Percentiles rank a stretch among this genome's conserved stretches.
phyloP scores from a whole-genome alignment of 164 flowering plant species.

The Pachysandra terminalis region DNA sequence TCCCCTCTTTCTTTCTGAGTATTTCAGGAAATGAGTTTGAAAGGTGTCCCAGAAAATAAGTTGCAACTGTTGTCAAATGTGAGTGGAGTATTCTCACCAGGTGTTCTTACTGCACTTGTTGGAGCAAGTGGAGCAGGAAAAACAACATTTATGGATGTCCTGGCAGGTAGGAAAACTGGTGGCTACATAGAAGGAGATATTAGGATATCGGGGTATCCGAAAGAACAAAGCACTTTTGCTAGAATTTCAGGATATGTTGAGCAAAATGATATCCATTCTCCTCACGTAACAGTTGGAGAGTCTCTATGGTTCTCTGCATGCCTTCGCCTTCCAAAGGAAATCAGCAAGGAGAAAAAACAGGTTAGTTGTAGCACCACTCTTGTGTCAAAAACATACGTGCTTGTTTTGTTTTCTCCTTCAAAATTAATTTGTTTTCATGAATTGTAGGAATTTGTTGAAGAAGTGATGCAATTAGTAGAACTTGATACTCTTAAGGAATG shows the following conservation, averaged over 20 bases:
- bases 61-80: slow-evolving; percentile 77
- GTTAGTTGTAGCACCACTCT: slow-evolving; percentile 29
- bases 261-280: slow-evolving; percentile 94
- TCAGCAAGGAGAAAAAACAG: slow-evolving; percentile 45
- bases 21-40: slow-evolving; percentile 60
- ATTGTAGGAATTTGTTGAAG: slow-evolving; percentile 82
- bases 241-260: slow-evolving; percentile 93
- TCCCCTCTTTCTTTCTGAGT: not conserved
- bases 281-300: slow-evolving; percentile 87
- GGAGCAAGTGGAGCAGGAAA: slow-evolving; percentile 99
- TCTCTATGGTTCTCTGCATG: slow-evolving; percentile 73
- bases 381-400: not conserved
- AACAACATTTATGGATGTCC: slow-evolving; percentile 95
- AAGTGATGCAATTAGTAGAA: slow-evolving; percentile 87
- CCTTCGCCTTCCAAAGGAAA: slow-evolving; percentile 80
- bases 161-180: slow-evolving; percentile 96
- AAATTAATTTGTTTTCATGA: slow-evolving; percentile 1
- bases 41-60: slow-evolving; percentile 61
- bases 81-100: slow-evolving; percentile 90
- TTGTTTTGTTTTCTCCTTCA: slow-evolving; percentile 1
- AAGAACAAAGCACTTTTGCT: slow-evolving; percentile 90
- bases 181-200: slow-evolving; percentile 97
- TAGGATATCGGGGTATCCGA: slow-evolving; percentile 79
- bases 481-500: slow-evolving; percentile 63
- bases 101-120: slow-evolving; percentile 93